Percentiles rank a stretch among this genome's conserved stretches.
phyloP scores from a whole-genome alignment of 2,329 filamentous ascomycete species.

The Talaromyces pinophilus region DNA sequence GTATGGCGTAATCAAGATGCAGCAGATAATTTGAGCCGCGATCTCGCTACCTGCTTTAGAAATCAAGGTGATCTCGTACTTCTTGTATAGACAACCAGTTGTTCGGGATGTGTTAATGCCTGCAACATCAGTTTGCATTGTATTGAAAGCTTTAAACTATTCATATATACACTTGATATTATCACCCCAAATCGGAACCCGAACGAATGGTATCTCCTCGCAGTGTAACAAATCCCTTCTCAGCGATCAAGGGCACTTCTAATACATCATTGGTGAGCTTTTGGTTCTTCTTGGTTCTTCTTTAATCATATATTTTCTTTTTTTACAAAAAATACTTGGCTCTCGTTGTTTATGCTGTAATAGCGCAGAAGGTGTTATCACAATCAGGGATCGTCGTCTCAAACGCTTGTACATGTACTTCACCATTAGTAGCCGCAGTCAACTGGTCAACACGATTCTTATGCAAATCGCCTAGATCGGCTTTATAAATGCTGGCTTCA shows the following conservation, averaged over 20 bases:
- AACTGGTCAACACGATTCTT: neutral
- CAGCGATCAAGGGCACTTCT: neutral
- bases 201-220: neutral
- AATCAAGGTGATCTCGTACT: conserved; percentile 13
- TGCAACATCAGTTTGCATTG: neutral
- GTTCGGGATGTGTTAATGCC: neutral
- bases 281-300: neutral
- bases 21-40: conserved; percentile 1
- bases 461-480: neutral
- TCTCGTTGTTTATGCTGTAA: neutral
- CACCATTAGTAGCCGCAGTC: neutral
- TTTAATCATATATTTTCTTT: neutral
- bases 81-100: conserved; percentile 9
- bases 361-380: neutral
- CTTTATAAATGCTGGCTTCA: neutral
- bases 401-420: neutral
- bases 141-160: neutral
- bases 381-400: neutral
- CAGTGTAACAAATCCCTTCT: neutral
- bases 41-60: conserved; percentile 16
- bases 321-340: no score
- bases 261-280: neutral
- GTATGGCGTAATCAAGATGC: conserved; percentile 32
- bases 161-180: neutral
- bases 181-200: neutral